Evolutionary conservation across 2,329 filamentous ascomycete genomes (phyloP).

Genomic region (Pseudopithomyces chartarum): DNA sequence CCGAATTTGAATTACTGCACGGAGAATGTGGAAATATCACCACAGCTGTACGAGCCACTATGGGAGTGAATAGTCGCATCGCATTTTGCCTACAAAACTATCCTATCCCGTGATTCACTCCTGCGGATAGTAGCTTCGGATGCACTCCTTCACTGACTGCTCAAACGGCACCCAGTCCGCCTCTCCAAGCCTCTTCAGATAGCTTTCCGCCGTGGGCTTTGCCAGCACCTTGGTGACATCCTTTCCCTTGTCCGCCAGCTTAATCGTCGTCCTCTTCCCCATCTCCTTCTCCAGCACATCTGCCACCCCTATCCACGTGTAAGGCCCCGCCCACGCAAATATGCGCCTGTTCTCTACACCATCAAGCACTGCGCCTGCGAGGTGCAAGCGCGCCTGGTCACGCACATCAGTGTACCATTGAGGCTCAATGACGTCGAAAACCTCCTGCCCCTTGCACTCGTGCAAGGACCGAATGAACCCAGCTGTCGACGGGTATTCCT

Average conservation of each 20-base stretch:
- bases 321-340: slow-evolving; percentile 17
- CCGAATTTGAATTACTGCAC: too few species aligned
- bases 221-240: slow-evolving; percentile 13
- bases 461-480: slow-evolving; percentile 15
- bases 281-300: slow-evolving; percentile 15
- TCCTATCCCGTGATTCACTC: not conserved
- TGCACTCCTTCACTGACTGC: slow-evolving; percentile 14
- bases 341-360: slow-evolving; percentile 17
- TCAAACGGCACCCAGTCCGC: slow-evolving; percentile 17
- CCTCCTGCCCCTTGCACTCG: slow-evolving; percentile 11
- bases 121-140: slow-evolving; percentile 16
- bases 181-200: slow-evolving; percentile 14
- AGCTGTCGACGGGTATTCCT: slow-evolving; percentile 15
- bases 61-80: not conserved
- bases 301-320: slow-evolving; percentile 16
- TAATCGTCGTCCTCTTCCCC: slow-evolving; percentile 11
- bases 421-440: slow-evolving; percentile 11
- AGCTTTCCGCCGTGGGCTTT: slow-evolving; percentile 3
- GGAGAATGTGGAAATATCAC: too few species aligned
- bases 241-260: slow-evolving; percentile 15
- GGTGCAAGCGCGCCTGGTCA: slow-evolving; percentile 19
- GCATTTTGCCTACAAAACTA: not conserved
- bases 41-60: not conserved
- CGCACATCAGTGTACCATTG: slow-evolving; percentile 14
- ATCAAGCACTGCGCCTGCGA: slow-evolving; percentile 16